Evolutionary conservation across 2,329 filamentous ascomycete genomes (phyloP).

Genomic region (Aspergillus spinulosporus): DNA sequence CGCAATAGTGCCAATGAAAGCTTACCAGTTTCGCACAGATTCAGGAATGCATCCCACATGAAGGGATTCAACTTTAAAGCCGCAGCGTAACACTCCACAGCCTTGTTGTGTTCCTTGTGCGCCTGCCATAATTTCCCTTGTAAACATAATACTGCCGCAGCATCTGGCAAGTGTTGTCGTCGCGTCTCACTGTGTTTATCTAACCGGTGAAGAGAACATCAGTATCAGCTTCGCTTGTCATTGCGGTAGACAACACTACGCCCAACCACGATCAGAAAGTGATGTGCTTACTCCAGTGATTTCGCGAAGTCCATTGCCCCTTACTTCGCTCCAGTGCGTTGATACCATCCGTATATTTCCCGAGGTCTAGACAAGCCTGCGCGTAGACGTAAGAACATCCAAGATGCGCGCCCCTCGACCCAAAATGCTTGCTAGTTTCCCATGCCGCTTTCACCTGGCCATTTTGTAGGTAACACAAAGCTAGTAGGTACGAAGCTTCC

Average conservation of each 20-base stretch:
- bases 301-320: constrained; percentile 71
- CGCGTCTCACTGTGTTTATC: constrained; percentile 73
- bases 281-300: constrained; percentile 67
- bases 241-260: neutral
- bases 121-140: constrained; percentile 84
- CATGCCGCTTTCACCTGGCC: constrained; percentile 83
- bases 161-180: constrained; percentile 75
- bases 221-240: constrained; percentile 4
- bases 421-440: constrained; percentile 73
- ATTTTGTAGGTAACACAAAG: constrained; percentile 79
- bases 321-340: constrained; percentile 79
- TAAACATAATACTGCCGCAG: constrained; percentile 75
- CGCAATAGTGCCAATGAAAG: neutral
- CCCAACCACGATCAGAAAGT: neutral
- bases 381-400: constrained; percentile 92
- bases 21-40: constrained; percentile 74
- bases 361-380: constrained; percentile 79
- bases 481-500: constrained; percentile 79
- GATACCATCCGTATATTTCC: constrained; percentile 77
- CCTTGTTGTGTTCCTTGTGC: constrained; percentile 77
- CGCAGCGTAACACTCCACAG: constrained; percentile 83
- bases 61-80: constrained; percentile 88
- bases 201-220: constrained; percentile 27
- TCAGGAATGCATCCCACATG: constrained; percentile 96
- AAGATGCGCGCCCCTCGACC: constrained; percentile 70